Evolutionary conservation across 2,329 filamentous ascomycete species (phyloP), one percentile per base, ranked within the genome.

Genomic region (Phialemonium atrogriseum): DNA sequence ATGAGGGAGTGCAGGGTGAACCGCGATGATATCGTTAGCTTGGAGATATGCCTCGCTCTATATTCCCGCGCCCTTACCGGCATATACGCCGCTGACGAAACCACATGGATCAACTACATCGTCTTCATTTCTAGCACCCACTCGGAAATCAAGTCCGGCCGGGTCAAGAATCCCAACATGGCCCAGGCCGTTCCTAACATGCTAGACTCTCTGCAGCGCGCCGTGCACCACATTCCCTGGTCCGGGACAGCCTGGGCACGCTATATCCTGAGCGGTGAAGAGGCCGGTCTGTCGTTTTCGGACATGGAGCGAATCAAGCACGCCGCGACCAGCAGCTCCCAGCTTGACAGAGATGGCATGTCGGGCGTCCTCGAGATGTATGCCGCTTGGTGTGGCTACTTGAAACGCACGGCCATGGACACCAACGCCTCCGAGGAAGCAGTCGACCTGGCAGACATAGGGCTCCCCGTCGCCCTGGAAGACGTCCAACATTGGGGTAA

Each of bases 241-340:
- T 93, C 87, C 6, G 91, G 91, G 11, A 70, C 75, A 17, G 68
- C 98, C 6, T 98, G 91, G 91, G 84, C 85, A 6, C 79, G 89
- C 43, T 88, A 88, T 42, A 80, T 98, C 16, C 60, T 95, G 32
- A 81, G 79, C 13, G 84, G 86, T 4, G 91, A 96, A 57, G 75
- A 84, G 27, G 80, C 84, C 38, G 73, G 74, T 20, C 72, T 80
- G 40, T 68, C 80, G 0, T 94, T 94, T 47, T 67, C 80, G 15
- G 81, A 84, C 30, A 84, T 96, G 32, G 85, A 93, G 46, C 71
- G 78, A 24, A 87, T 95, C 54, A 98, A 98, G 58, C 86, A 95
- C 55, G 79, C 80, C 25, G 91, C 91, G 6, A 96, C 88, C 0
- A 85, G 80, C 49, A 86, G 85, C 15, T 80, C 86, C 7, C 68